Conservation (phyloP, 768 basidiomycete species). For the Termitomyces sp. region DNA sequence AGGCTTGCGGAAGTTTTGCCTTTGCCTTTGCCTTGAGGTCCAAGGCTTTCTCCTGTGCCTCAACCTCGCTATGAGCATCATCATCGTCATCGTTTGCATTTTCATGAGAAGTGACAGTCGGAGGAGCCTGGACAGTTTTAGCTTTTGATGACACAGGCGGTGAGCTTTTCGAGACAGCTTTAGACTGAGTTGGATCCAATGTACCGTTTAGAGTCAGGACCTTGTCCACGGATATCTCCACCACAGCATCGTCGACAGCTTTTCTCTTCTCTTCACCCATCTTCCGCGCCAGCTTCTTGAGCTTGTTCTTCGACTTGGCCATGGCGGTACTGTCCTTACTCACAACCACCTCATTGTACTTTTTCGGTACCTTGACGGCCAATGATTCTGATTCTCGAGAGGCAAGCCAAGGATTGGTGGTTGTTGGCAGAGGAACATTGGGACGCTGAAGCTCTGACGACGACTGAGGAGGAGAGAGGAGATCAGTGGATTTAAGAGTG, state of each 20-base stretch:
- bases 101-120: conserved; percentile 33
- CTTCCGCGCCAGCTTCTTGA: conserved; percentile 62
- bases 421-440: conserved; percentile 9
- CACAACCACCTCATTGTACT: conserved; percentile 68
- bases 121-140: conserved; percentile 14
- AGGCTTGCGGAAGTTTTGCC: conserved; percentile 49
- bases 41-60: conserved; percentile 55
- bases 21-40: conserved; percentile 39
- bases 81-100: conserved; percentile 42
- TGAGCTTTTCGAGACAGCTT: conserved; percentile 9
- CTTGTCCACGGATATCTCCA: conserved; percentile 68
- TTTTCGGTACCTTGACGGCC: conserved; percentile 46
- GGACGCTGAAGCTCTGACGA: conserved; percentile 11
- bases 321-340: conserved; percentile 56
- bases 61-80: conserved; percentile 61
- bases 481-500: conserved; percentile 56
- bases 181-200: conserved; percentile 38
- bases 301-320: conserved; percentile 67
- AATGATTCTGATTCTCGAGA: conserved; percentile 21
- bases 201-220: conserved; percentile 30
- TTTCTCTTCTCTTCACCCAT: conserved; percentile 50
- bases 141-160: conserved; percentile 27
- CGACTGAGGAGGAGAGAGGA: conserved; percentile 35
- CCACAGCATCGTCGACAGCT: conserved; percentile 64
- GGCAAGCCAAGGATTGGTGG: conserved; percentile 79